Conservation (phyloP, 1,284 basidiomycete genomes). For the Cryptococcus neoformans region DNA sequence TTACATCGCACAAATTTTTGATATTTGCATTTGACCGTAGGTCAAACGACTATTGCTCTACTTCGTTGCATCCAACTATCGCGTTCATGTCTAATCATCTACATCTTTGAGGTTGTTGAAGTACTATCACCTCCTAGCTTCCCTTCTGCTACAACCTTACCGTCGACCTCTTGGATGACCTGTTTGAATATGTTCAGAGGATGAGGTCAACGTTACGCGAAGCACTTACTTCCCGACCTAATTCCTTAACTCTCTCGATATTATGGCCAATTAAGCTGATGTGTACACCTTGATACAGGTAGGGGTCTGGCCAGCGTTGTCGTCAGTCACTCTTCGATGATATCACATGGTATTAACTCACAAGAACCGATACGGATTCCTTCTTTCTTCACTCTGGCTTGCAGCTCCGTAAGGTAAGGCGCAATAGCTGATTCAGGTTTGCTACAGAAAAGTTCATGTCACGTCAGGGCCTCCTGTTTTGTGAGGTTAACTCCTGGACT, state of each 20-base stretch:
- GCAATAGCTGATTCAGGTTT: conserved; percentile 84
- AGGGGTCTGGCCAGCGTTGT: conserved; percentile 53
- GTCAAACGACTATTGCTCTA: too few species aligned
- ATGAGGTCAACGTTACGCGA: too few species aligned
- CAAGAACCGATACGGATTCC: conserved; percentile 79
- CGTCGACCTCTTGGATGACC: conserved; percentile 53
- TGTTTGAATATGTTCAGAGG: conserved; percentile 14
- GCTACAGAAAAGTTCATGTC: conserved; percentile 49
- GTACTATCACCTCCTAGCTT: conserved; percentile 35
- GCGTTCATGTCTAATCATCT: too few species aligned
- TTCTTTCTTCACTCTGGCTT: conserved; percentile 67
- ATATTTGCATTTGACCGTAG: too few species aligned
- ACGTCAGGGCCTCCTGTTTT: conserved; percentile 3
- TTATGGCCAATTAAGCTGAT: conserved; percentile 79
- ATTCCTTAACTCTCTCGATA: conserved; percentile 53
- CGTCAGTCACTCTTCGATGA: neutral
- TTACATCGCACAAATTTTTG: too few species aligned
- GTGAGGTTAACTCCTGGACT: conserved; percentile 31
- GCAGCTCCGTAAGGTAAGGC: conserved; percentile 76
- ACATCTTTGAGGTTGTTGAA: too few species aligned
- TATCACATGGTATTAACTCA: conserved; percentile 23
- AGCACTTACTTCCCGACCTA: conserved; percentile 63
- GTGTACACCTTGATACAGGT: conserved; percentile 53
- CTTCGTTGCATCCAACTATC: too few species aligned
- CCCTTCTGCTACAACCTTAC: conserved; percentile 51